Base-by-base conservation (phyloP, 768 basidiomycete genomes). In the Sporobolomyces roseus region DNA sequence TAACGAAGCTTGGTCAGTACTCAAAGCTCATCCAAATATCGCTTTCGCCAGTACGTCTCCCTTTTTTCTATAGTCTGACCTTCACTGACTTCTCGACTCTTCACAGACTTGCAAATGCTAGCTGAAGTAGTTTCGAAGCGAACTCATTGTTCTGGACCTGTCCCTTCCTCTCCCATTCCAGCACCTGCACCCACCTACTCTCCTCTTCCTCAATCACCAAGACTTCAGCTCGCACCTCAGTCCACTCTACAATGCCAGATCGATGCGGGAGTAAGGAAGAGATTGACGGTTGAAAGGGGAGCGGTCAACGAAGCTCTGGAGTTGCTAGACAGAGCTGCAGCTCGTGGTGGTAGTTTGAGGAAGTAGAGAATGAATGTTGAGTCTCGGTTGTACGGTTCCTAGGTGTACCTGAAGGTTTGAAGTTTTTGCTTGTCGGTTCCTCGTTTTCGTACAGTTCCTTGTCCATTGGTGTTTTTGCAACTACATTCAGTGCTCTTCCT, bases 111-210 rank as follows among this genome's bases (percentile, higher is more conserved):
- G 60, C 80, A 85, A 3, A 82, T 94, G 61, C 84, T 94, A 50
- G 92, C 92, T 4, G 90, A 91, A 59, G 92, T 94, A 48, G 91
- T 93, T 48, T 87, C 89, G 12, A 88, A 90, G 62, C 83, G 88
- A 59, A 87, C 90, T 49, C 86, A 84, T 77, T 91, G 90, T 76
- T 84, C 82, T 2, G 89, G 89, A 23, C 87, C 90, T 7, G 55
- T 73, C 51, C 5, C 8, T 43, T 30, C 38, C 12, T 46, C 54
- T 10, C 30, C 27, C 10, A 27, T n/a, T 23, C 49, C 41, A 19
- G 33, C 46, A 14, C 23, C 66, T 17, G 32, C 65, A 16, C 41
- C 58, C n/a, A 27, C 49, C 10, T 25, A 9, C n/a, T 3, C 25
- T 50, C 49, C 49, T 50, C 21, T 10, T 23, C 45, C 21, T 50